Base-by-base conservation (phyloP, 1,284 basidiomycete genomes). In the Bjerkandera adusta region DNA sequence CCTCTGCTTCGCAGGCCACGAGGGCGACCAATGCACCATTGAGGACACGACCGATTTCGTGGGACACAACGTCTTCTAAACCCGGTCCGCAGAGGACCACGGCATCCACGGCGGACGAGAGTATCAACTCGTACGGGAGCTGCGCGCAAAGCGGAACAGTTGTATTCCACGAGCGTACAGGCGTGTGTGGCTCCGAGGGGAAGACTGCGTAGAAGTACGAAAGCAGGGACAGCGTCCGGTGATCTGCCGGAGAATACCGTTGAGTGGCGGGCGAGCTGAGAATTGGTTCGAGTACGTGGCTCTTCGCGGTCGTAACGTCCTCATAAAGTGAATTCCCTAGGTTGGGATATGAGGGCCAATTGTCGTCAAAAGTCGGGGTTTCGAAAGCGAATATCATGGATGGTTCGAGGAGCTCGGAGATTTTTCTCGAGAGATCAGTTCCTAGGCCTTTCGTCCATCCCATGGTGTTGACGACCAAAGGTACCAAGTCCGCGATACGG, bases 391-490 rank as follows among this genome's bases (percentile, higher is more conserved):
- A 88, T 20, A 90, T 68, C 54, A 81, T 72, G 0, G 81, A 83
- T 0, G 92, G 83, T 38, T 78, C 70, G 1, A 85, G 67, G 13
- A 85, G 67, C 2, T 74, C 75, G 60, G 93, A 84, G 37, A 97
- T 83, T 51, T 78, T 78, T 2, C 65, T 63, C 8, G 84, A 77
- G 3, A 99, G 68, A 56, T 97, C 91, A 15, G 84, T 85, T 1
- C 96, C 96, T 1, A 97, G 79, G 2, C 96, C 96, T 64, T 96
- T 97, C 12, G 82, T 80, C 96, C 96, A 99, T 2, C 96, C 96
- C 80, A 96, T 95, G 0, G 92, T 97, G 64, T 99, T 99, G 46
- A 98, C 80, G 7, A 98, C 77, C 4, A 99, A 78, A 0, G 96
- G 96, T 3, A 91, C 75, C n/a, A 63, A 49, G 45, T 83, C 79